Evolutionary conservation across 345 rosid species (phyloP), one percentile per base, ranked within the genome.

Genomic region (Lepidium sativum): DNA sequence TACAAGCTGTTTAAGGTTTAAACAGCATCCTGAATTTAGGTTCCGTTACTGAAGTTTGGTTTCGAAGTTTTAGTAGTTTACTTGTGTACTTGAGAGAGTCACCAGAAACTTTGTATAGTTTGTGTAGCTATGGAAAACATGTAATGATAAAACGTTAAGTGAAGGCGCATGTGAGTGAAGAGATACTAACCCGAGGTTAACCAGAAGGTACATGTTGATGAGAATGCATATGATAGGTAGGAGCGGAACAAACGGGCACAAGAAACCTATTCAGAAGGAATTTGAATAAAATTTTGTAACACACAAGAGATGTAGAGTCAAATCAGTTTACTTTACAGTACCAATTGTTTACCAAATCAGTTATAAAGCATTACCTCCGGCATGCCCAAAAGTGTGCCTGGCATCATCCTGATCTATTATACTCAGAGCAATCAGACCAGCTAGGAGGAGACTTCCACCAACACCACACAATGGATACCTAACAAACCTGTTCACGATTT

Each of bases 161-260:
- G 16, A 65, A 15, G 9, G 9, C 9, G 23, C 2, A 13, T 6
- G 58, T 14, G 57, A 17, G 35, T 12, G 17, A 62, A 34, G 13
- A 21, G 61, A 71, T 18, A 79, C 94, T 82, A 71, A 88, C 97
- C 97, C 99, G 15, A 94, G 80, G 74, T 94, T 94, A 63, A 94
- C 79, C 77, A 94, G 80, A 65, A 94, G 80, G 81, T 94, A 90
- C 65, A 76, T 70, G 75, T 94, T 94, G 89, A 90, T 82, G 69
- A 94, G 95, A 75, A 90, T 86, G 77, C 91, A 83, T 41, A 63
- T 55, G 61, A 86, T 86, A 4, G 96, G 99, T 41, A 94, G 84
- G 41, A 90, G 92, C 1, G 99, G 99, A 66, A 94, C 95, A 80
- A 90, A 86, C 34, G 97, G 99, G 77, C 97, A 94, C 9, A 80